A percentile compares a stretch with the other conserved stretches of the same genome.
Evolutionary conservation across 1,284 basidiomycete genomes (phyloP).

Genomic region (Farysia itapuensis): DNA sequence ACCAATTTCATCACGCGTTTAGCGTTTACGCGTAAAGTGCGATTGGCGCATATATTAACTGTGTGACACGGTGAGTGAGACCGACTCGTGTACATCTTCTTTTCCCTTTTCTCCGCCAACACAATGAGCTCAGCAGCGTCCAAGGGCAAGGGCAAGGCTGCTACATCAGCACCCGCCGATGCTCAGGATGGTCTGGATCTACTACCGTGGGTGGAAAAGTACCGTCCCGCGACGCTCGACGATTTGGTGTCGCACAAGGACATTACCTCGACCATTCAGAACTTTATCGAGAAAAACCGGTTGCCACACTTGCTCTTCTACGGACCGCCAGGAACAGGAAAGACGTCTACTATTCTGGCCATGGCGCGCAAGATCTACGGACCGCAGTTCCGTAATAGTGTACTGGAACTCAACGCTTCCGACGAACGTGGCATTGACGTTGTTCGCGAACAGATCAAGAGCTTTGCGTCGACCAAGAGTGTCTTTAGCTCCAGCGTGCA

Average conservation of each 20-base stretch:
- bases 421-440: slow-evolving; percentile 98
- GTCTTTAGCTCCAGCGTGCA: slow-evolving; percentile 68
- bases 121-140: slow-evolving; percentile 16
- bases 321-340: slow-evolving; percentile 94
- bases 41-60: too few species aligned
- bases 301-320: slow-evolving; percentile 96
- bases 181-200: slow-evolving; percentile 14
- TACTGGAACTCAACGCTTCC: slow-evolving; percentile 95
- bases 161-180: slow-evolving; percentile 1
- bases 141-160: slow-evolving; percentile 35
- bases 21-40: too few species aligned
- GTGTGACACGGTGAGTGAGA: too few species aligned
- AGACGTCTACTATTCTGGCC: slow-evolving; percentile 96
- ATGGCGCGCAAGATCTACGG: slow-evolving; percentile 93
- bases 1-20: too few species aligned
- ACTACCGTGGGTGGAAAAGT: slow-evolving; percentile 57
- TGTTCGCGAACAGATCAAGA: slow-evolving; percentile 97
- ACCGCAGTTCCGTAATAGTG: slow-evolving; percentile 76
- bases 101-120: too few species aligned
- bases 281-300: slow-evolving; percentile 91
- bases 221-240: slow-evolving; percentile 53
- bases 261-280: slow-evolving; percentile 60
- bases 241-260: slow-evolving; percentile 58
- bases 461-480: slow-evolving; percentile 93
- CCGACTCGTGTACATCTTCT: too few species aligned